phyloP scores from a whole-genome alignment of 495 filamentous ascomycete species.

The Recurvomyces mirabilis region DNA sequence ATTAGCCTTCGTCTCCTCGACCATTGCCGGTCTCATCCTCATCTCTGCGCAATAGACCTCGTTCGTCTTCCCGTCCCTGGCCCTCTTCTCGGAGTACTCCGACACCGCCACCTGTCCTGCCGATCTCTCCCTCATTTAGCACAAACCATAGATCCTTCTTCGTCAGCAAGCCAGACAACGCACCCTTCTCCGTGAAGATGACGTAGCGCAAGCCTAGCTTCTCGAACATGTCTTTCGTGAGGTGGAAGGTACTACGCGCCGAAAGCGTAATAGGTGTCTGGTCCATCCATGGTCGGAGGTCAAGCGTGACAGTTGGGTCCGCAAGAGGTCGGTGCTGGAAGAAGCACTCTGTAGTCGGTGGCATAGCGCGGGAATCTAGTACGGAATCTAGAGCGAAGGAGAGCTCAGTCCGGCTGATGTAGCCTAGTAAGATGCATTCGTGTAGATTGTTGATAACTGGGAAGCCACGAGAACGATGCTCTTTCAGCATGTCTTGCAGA shows the following conservation, averaged over 20 bases:
- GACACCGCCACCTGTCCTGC: conserved; percentile 13
- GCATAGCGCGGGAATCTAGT: conserved; percentile 46
- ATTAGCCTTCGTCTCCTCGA: no score
- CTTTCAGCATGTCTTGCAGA: conserved; percentile 54
- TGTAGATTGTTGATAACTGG: conserved; percentile 72
- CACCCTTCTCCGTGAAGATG: conserved; percentile 70
- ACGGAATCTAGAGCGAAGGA: conserved; percentile 61
- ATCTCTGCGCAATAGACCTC: conserved; percentile 10
- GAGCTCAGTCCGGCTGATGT: conserved; percentile 87
- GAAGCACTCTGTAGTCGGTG: conserved; percentile 67
- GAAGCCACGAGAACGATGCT: conserved; percentile 79
- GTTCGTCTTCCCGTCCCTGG: conserved; percentile 14
- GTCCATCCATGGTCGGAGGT: conserved; percentile 95
- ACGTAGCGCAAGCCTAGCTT: conserved; percentile 86
- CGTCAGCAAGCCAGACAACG: conserved; percentile 74
- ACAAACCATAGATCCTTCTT: conserved; percentile 99
- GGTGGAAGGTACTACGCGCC: conserved; percentile 56
- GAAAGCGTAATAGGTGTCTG: conserved; percentile 90
- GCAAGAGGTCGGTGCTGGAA: conserved; percentile 75
- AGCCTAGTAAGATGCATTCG: conserved; percentile 70
- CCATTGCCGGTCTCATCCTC: conserved; percentile 1
- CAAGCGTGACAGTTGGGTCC: conserved; percentile 66
- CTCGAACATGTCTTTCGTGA: conserved; percentile 85
- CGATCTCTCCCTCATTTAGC: conserved; percentile 66
- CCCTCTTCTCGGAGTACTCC: conserved; percentile 18